A percentile compares a stretch with the other conserved stretches of the same genome.
Conservation (phyloP, 108 stramenopile genomes). For the Nitzschia palea region DNA sequence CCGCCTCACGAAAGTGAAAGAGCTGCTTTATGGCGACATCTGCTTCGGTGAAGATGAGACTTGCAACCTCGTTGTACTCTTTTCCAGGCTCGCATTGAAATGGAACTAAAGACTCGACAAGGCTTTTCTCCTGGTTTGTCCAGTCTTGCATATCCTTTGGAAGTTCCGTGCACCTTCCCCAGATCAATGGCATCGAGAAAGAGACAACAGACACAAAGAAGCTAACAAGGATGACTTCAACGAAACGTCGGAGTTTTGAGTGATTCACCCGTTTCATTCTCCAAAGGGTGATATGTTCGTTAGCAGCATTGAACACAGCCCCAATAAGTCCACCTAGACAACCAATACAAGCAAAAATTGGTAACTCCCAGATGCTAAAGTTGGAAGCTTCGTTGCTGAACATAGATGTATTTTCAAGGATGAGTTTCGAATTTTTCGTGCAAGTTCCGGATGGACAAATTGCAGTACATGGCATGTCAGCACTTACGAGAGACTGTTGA, state of each 20-base stretch:
- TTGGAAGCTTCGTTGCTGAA: conserved; percentile 66
- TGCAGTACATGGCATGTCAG: neutral
- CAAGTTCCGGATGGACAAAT: neutral
- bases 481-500: conserved; percentile 60
- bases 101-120: conserved; percentile 88
- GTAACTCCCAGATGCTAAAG: conserved; percentile 93
- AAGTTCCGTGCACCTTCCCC: conserved; percentile 86
- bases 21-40: conserved; percentile 96
- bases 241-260: conserved; percentile 63
- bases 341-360: conserved; percentile 87
- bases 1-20: conserved; percentile 94
- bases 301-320: conserved; percentile 93
- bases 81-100: conserved; percentile 88
- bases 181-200: conserved; percentile 86
- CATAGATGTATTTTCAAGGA: neutral
- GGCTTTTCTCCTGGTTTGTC: conserved; percentile 92
- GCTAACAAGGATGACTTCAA: conserved; percentile 80
- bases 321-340: conserved; percentile 94
- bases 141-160: conserved; percentile 95
- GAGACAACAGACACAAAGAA: conserved; percentile 73
- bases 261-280: conserved; percentile 81
- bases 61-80: conserved; percentile 97
- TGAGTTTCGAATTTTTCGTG: neutral
- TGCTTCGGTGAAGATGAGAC: conserved; percentile 91
- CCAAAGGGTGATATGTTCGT: conserved; percentile 90